Evolutionary conservation across 2,329 filamentous ascomycete species (phyloP), one percentile per base, ranked within the genome.

Genomic region (Seiridium cupressi): DNA sequence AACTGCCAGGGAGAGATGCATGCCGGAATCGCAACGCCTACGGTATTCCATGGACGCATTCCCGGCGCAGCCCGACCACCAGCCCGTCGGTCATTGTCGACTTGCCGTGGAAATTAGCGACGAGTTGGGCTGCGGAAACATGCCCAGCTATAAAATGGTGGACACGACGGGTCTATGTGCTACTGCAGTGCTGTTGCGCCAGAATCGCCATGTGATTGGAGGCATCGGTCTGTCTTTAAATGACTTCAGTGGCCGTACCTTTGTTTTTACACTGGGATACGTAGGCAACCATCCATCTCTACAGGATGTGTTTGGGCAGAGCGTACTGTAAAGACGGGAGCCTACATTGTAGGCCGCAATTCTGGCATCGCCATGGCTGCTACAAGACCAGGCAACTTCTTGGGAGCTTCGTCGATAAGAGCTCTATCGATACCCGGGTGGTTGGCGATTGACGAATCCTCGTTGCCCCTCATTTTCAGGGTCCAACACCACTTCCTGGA

Each of bases 381-480:
- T 8, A 42, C 7, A 42, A 42, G 38, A 8, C 38, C 7, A 13
- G 7, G 18, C 18, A 26, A 26, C 18, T 26, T 26, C 18, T 26
- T 2, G 18, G 18, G 18, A 53, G 49, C 49, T 40, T 47, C 32
- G 26, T 46, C 55, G 55, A 58, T 58, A 58, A 58, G 55, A 58
- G 55, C 55, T 58, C 35, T 36, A 58, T 58, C 55, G 55, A 58
- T 58, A 46, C 49, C 32, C 11, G 26, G 42, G 11, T 31, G 32
- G 31, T 35, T 47, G 51, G 31, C 26, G 63, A 66, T 64, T 65
- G 62, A 57, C 64, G 64, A 66, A 66, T 66, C 64, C 62, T 54
- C 51, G 60, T 47, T 58, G 55, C 55, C 55, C 55, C 55, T 58
- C 55, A 58, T 58, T 58, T 51, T 58, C 46, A 58, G 55, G 55